phyloP scores from a whole-genome alignment of 1,284 basidiomycete species.

The Volvariella volvacea region DNA sequence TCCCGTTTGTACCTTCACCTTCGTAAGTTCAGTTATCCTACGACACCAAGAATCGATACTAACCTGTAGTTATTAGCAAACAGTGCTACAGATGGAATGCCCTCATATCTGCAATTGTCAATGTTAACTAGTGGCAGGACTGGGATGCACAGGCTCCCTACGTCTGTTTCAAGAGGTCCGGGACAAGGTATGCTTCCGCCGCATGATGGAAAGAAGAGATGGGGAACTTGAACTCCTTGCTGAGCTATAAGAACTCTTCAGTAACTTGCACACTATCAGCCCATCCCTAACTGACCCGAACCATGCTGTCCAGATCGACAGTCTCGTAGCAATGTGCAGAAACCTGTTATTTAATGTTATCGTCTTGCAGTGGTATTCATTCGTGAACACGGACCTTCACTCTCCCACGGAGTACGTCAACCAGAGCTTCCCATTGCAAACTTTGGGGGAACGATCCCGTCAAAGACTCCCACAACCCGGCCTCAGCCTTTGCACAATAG shows the following conservation, averaged over 20 bases:
- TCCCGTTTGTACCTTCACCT: conserved; percentile 63
- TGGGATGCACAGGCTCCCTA: conserved; percentile 22
- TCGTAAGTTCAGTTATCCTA: background rate
- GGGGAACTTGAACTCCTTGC: conserved; percentile 71
- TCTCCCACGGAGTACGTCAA: conserved; percentile 76
- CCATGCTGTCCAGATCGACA: conserved; percentile 72
- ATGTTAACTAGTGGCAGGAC: conserved; percentile 5
- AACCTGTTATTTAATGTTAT: conserved; percentile 26
- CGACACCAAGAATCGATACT: background rate
- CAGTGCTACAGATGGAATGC: conserved; percentile 52
- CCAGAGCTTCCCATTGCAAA: conserved; percentile 72
- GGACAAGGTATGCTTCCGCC: conserved; percentile 74
- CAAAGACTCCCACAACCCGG: conserved; percentile 55
- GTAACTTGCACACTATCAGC: conserved; percentile 1
- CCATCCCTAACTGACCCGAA: conserved; percentile 42
- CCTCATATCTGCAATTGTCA: conserved; percentile 28
- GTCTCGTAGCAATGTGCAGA: conserved; percentile 70
- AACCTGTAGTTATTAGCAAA: conserved; percentile 56
- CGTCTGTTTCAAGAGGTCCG: conserved; percentile 58
- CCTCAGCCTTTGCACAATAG: conserved; percentile 55
- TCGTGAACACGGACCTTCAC: conserved; percentile 54
- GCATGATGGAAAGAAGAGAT: conserved; percentile 72
- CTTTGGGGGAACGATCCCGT: conserved; percentile 63
- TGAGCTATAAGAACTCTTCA: conserved; percentile 28
- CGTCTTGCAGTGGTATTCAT: too few relatives aligned